phyloP scores from a whole-genome alignment of 768 basidiomycete genomes.

The Mycena venus region DNA sequence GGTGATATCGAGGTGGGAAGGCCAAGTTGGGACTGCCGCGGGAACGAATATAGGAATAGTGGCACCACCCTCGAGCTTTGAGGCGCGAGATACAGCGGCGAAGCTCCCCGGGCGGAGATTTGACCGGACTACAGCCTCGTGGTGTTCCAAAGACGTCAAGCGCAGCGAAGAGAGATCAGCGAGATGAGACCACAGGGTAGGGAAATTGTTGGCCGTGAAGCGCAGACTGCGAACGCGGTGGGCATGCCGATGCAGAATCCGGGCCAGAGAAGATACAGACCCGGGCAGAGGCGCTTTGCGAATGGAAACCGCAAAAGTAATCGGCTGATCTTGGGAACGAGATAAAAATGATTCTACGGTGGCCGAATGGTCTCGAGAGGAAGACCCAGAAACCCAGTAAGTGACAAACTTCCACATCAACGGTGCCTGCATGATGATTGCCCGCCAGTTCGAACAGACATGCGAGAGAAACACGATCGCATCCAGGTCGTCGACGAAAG shows the following conservation, averaged over 20 bases:
- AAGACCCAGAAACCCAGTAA: neutral
- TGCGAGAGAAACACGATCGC: constrained; percentile 9
- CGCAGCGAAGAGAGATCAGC: neutral
- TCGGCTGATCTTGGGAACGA: constrained; percentile 14
- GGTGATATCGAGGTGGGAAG: constrained; percentile 3
- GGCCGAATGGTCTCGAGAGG: neutral
- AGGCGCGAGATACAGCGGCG: neutral
- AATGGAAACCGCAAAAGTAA: constrained; percentile 1
- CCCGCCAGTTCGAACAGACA: constrained; percentile 20
- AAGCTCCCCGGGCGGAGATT: neutral
- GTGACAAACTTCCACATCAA: constrained; percentile 19
- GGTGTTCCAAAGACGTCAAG: constrained; percentile 2
- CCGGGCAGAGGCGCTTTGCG: neutral
- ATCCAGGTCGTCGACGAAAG: constrained; percentile 16
- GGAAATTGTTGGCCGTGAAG: neutral
- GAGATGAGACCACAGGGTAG: neutral
- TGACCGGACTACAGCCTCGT: neutral
- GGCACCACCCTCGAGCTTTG: neutral
- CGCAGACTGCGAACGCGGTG: constrained; percentile 2
- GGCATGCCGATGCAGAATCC: neutral
- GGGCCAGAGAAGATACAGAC: neutral
- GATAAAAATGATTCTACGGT: constrained; percentile 16
- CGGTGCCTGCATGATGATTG: constrained; percentile 12
- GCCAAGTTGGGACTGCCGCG: neutral
- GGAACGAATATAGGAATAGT: neutral